Base-by-base conservation (phyloP, 2,329 filamentous ascomycete genomes). In the Neofusicoccum sp. region DNA sequence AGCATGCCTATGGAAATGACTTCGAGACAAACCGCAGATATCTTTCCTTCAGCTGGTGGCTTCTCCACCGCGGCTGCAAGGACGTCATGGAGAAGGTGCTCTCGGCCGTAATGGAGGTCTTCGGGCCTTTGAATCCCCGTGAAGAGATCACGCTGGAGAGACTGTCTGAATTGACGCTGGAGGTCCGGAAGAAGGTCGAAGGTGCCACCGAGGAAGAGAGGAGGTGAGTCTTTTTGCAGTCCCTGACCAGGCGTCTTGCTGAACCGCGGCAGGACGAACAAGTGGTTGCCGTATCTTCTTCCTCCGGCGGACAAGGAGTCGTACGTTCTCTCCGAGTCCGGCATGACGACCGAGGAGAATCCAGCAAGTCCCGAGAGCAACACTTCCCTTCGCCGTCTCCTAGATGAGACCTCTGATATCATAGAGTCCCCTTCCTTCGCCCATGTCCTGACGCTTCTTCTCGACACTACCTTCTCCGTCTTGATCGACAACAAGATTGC, bases 11-110 rank as follows among this genome's bases (percentile, higher is more conserved):
- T 71, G 92, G 92, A 45, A 93, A 90, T 74, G 95, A 99, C 75
- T 97, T 96, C 67, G 93, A 97, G 74, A 96, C 92, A 34, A 99
- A 99, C 76, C 84, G 93, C 67, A 90, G 90, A 70, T 99, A 98
- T 71, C 82, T 99, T 51, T 96, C 93, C 41, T 96, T 98, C 74
- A 96, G 91, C 76, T 99, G 95, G 95, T 99, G 93, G 93, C 79
- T 99, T 48, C 81, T 99, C 49, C 93, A 99, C 76, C 86, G 86
- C 65, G 95, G 95, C 44, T 98, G 92, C 87, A 86, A 87, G 65
- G 86, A 92, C 61, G 79, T 98, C 61, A 89, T 92, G 83, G 81
- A 86, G 61, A 89, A 88, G 65, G 93, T 99, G 49, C 87, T 92
- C 71, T 79, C 81, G n/a, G 92, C 92, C 3, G 95, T 99, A 26